Conservation (phyloP, 2,329 filamentous ascomycete species). For the Thelonectria olida region DNA sequence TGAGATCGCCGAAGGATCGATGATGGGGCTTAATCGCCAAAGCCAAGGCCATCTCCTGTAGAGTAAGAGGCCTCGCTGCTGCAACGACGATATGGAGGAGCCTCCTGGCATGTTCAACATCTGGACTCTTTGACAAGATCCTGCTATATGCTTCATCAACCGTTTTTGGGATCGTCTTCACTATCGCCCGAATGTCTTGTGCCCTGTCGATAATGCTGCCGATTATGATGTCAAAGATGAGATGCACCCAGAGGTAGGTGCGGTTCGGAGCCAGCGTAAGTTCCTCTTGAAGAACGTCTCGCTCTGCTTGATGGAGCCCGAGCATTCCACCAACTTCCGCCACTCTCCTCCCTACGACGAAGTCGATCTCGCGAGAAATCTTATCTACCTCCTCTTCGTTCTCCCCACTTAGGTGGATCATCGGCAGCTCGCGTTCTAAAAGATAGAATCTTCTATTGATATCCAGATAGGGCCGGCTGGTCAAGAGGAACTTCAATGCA, state of each 20-base stretch:
- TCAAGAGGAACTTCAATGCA: slow-evolving; percentile 49
- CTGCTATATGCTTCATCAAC: slow-evolving; percentile 39
- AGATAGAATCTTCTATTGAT: no score
- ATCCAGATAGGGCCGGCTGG: no score
- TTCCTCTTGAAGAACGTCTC: not conserved
- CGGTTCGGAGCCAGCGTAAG: slow-evolving; percentile 20
- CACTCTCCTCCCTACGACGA: not conserved
- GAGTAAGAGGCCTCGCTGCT: slow-evolving; percentile 33
- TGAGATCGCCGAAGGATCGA: slow-evolving; percentile 17
- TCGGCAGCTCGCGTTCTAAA: no score
- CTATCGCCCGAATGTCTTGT: slow-evolving; percentile 4
- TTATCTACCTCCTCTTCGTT: no score
- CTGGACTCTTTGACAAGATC: slow-evolving; percentile 30
- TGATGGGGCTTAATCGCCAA: slow-evolving; percentile 19
- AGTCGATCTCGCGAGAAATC: no score
- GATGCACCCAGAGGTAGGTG: slow-evolving; percentile 41
- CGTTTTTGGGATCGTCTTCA: slow-evolving; percentile 23
- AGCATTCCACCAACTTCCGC: not conserved
- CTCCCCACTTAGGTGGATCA: no score
- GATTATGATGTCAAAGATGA: slow-evolving; percentile 25
- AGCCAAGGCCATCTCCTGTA: slow-evolving; percentile 34
- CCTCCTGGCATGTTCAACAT: slow-evolving; percentile 19
- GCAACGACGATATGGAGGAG: slow-evolving; percentile 38
- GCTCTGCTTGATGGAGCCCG: not conserved
- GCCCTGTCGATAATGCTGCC: slow-evolving; percentile 14